Conservation (phyloP, 1,284 basidiomycete species). For the Fomes fomentarius region DNA sequence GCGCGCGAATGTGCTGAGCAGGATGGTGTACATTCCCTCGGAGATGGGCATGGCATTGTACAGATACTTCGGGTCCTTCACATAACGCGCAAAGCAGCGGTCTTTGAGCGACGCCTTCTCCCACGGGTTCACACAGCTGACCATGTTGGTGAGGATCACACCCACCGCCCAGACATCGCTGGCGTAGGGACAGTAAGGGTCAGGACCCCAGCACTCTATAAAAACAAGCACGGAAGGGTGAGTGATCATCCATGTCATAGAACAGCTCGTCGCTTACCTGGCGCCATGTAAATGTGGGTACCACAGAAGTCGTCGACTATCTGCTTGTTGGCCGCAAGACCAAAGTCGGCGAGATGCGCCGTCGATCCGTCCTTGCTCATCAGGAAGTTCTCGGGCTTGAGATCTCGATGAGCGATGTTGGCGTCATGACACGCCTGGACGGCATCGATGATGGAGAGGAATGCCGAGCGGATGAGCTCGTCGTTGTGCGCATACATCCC, state of each 20-base stretch:
- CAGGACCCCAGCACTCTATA: constrained; percentile 5
- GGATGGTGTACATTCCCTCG: constrained; percentile 53
- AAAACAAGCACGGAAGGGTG: too few relatives aligned
- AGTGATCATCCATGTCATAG: too few relatives aligned
- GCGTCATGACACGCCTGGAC: constrained; percentile 62
- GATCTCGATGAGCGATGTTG: constrained; percentile 69
- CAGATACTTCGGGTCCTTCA: constrained; percentile 61
- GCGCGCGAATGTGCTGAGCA: constrained; percentile 59
- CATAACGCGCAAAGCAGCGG: constrained; percentile 56
- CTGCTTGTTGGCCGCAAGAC: constrained; percentile 59
- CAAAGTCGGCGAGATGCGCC: constrained; percentile 69
- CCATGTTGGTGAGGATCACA: constrained; percentile 62
- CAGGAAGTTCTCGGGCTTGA: constrained; percentile 79
- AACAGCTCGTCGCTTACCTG: constrained; percentile 42
- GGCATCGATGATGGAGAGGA: constrained; percentile 66
- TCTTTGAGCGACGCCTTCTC: constrained; percentile 72
- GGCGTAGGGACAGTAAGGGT: constrained; percentile 65
- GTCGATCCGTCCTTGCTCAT: constrained; percentile 49
- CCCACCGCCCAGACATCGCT: constrained; percentile 91
- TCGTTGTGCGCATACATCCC: constrained; percentile 52
- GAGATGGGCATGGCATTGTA: constrained; percentile 75
- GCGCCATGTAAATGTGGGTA: constrained; percentile 62
- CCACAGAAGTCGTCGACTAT: constrained; percentile 55
- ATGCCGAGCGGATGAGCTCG: constrained; percentile 50
- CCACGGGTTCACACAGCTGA: constrained; percentile 89